Evolutionary conservation across 1,284 basidiomycete genomes (phyloP).

Genomic region (Boletus hoseneyae): DNA sequence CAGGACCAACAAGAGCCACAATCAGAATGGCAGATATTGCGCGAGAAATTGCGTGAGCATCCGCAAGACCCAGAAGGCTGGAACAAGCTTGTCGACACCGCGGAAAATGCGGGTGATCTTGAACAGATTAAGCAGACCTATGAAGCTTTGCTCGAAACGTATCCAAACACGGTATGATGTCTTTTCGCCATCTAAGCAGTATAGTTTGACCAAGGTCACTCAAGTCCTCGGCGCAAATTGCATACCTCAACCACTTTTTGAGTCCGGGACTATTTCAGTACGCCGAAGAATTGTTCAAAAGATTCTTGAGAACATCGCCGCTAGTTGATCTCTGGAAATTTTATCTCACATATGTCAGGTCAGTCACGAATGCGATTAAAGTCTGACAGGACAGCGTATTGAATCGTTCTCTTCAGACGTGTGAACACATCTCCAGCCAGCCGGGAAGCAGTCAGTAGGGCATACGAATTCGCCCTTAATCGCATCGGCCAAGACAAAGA

Average conservation of each 20-base stretch:
- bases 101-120: constrained; percentile 56
- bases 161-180: constrained; percentile 61
- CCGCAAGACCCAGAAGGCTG: constrained; percentile 59
- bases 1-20: constrained; percentile 32
- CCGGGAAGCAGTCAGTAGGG: constrained; percentile 76
- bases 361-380: constrained; percentile 28
- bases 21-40: constrained; percentile 50
- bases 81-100: constrained; percentile 58
- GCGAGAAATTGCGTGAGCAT: constrained; percentile 45
- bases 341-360: constrained; percentile 82
- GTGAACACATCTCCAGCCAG: constrained; percentile 55
- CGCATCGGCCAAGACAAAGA: constrained; percentile 88
- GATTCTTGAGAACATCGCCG: constrained; percentile 77
- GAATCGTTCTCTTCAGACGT: constrained; percentile 38
- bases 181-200: constrained; percentile 15
- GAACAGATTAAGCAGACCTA: constrained; percentile 64
- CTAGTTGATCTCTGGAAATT: constrained; percentile 87
- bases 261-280: constrained; percentile 61
- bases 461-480: constrained; percentile 91
- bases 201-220: constrained; percentile 29
- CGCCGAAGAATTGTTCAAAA: constrained; percentile 77
- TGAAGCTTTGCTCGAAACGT: constrained; percentile 60
- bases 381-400: constrained; percentile 8
- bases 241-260: constrained; percentile 80
- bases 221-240: constrained; percentile 73